These are phyloP conservation scores for Rhamnella rubrinervis DNA, from an alignment of 331 rosid species.

Conservation along the genomic window DNA sequence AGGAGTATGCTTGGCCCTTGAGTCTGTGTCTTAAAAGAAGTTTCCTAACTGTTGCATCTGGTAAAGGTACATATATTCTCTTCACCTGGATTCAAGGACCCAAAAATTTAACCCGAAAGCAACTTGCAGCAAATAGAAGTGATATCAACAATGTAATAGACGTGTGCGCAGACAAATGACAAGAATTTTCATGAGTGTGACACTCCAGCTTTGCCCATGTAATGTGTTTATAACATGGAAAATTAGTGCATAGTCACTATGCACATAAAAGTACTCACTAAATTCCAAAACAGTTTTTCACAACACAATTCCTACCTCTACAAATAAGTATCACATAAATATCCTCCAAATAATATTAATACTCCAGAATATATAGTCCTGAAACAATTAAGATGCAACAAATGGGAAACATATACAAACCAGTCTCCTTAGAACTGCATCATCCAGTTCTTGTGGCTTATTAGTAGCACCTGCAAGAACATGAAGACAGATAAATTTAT, in stretches of 20 bases:
- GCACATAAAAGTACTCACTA: not conserved
- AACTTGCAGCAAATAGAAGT: not conserved
- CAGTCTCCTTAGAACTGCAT: constrained; percentile 95
- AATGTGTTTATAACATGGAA: not conserved
- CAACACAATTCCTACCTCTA: not conserved
- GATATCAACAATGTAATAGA: not conserved
- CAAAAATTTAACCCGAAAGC: constrained; percentile 23
- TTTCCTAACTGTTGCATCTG: constrained; percentile 72
- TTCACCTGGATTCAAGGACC: constrained; percentile 57
- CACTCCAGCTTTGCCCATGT: not conserved
- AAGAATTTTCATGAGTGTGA: not conserved
- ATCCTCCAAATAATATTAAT: not conserved
- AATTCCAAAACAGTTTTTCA: not conserved
- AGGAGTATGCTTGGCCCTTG: constrained; percentile 91
- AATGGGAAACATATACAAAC: constrained; percentile 41
- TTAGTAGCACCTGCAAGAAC: constrained; percentile 81
- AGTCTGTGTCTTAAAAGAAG: constrained; percentile 74
- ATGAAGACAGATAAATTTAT: constrained; percentile 19
- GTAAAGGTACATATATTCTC: constrained; percentile 88
- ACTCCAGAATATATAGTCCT: not conserved
- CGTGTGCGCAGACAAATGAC: not conserved
- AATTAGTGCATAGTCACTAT: not conserved
- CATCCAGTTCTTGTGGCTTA: constrained; percentile 97
- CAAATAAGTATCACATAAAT: not conserved
- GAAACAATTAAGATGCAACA: constrained; percentile 14